phyloP scores from a whole-genome alignment of 148 eudicot genomes.

The Camellia granthamiana region DNA sequence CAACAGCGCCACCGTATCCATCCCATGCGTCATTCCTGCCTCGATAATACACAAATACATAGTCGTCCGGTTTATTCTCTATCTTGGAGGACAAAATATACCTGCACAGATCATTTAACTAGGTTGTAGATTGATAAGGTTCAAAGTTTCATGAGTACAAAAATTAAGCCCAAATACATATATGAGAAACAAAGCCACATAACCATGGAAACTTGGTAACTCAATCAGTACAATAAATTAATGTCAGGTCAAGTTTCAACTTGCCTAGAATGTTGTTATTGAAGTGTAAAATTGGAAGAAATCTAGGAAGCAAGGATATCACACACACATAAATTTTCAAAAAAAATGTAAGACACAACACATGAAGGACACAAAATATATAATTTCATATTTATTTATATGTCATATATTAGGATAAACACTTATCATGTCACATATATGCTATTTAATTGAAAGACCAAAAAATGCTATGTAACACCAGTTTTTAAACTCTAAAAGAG shows the following conservation, averaged over 20 bases:
- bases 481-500: too few species aligned
- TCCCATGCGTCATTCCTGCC: conserved; percentile 99
- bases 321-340: too few species aligned
- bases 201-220: background rate
- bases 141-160: background rate
- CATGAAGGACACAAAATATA: too few species aligned
- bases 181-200: background rate
- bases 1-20: conserved; percentile 90
- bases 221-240: background rate
- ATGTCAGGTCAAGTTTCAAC: background rate
- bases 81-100: conserved; percentile 75
- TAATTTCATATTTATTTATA: too few species aligned
- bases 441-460: too few species aligned
- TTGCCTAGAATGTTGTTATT: background rate
- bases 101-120: conserved; percentile 41
- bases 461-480: too few species aligned
- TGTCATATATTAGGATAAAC: too few species aligned
- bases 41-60: conserved; percentile 78
- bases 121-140: background rate
- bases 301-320: too few species aligned
- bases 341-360: too few species aligned
- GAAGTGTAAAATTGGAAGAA: background rate
- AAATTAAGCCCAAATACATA: background rate
- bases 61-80: conserved; percentile 86
- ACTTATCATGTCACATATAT: too few species aligned